These are phyloP conservation scores for Metschnikowia hibisci DNA, from an alignment of 805 yeast genomes.

Conservation along the genomic window DNA sequence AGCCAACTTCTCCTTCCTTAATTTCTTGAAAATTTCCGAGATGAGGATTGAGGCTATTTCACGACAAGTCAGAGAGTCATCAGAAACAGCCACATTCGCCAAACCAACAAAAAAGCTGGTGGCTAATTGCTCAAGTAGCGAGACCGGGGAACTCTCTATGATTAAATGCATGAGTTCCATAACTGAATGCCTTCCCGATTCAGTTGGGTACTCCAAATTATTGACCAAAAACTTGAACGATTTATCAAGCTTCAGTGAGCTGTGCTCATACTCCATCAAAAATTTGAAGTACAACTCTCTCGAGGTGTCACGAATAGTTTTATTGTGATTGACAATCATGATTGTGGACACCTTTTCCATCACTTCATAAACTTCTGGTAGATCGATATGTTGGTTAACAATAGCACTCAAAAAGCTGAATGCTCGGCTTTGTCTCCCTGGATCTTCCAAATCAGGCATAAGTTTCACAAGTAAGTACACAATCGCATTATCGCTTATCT, in stretches of 20 bases:
- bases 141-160: constrained; percentile 59
- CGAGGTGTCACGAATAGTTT: constrained; percentile 78
- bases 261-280: constrained; percentile 91
- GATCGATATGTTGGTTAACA: constrained; percentile 64
- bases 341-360: constrained; percentile 77
- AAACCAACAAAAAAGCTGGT: constrained; percentile 80
- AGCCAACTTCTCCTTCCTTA: constrained; percentile 31
- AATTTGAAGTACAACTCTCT: constrained; percentile 81
- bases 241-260: constrained; percentile 76
- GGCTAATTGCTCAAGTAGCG: constrained; percentile 55
- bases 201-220: constrained; percentile 80
- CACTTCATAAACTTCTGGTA: constrained; percentile 87
- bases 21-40: constrained; percentile 48
- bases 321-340: constrained; percentile 85
- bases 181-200: constrained; percentile 82
- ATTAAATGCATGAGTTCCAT: constrained; percentile 79
- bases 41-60: constrained; percentile 74
- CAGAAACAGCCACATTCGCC: constrained; percentile 72
- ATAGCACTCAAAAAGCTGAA: constrained; percentile 78
- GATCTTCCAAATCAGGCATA: constrained; percentile 86
- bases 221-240: constrained; percentile 77
- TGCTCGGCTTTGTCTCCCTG: constrained; percentile 82
- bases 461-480: constrained; percentile 69
- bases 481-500: constrained; percentile 65
- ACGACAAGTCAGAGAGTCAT: constrained; percentile 73